phyloP scores from a whole-genome alignment of 768 basidiomycete genomes.

The Tulasnella sp. region DNA sequence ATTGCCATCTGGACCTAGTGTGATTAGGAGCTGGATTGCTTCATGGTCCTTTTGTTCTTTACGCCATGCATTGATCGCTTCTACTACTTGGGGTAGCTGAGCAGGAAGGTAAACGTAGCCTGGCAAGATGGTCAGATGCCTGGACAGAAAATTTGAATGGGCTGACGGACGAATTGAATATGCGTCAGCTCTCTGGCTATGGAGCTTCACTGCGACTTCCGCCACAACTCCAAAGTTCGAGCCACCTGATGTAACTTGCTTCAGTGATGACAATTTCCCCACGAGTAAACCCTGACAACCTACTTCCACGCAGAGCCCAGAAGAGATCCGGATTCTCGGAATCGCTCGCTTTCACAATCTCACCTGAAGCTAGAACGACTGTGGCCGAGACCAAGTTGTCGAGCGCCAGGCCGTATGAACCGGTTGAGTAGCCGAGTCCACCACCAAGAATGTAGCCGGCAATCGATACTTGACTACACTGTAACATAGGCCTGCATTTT shows the following conservation, averaged over 20 bases:
- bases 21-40: not conserved
- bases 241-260: not conserved
- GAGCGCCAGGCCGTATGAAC: conserved; percentile 19
- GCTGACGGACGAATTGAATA: conserved; percentile 1
- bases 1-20: conserved; percentile 16
- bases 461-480: conserved; percentile 7
- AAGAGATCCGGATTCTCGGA: conserved; percentile 23
- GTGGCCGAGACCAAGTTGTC: conserved; percentile 27
- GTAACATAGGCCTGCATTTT: not conserved
- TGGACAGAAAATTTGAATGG: not conserved
- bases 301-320: conserved; percentile 26
- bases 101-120: conserved; percentile 14
- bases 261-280: too few relatives aligned
- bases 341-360: conserved; percentile 17
- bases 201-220: conserved; percentile 19
- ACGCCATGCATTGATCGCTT: not conserved
- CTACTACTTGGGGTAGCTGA: conserved; percentile 18
- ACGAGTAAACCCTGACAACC: not conserved
- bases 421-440: conserved; percentile 14
- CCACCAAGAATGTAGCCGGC: not conserved
- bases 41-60: conserved; percentile 11
- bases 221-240: conserved; percentile 26
- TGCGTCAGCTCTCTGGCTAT: conserved; percentile 10
- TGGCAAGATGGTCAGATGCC: not conserved
- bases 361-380: conserved; percentile 22